phyloP scores from a whole-genome alignment of 441 rosid species.

The Melastoma candidum region DNA sequence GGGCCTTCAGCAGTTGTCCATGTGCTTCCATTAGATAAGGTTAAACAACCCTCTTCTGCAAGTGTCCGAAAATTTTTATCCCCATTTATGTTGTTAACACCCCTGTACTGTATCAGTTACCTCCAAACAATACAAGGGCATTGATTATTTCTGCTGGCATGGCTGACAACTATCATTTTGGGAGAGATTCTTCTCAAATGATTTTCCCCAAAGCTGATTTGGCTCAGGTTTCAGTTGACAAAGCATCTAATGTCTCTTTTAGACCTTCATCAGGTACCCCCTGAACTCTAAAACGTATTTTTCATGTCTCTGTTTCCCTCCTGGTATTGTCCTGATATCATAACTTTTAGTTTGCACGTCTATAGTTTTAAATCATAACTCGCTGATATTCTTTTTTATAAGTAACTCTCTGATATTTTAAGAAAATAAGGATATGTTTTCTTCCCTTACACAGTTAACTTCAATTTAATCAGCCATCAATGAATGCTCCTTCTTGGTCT shows the following conservation, averaged over 20 bases:
- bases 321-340: not conserved
- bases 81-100: slow-evolving; percentile 23
- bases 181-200: slow-evolving; percentile 35
- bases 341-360: not conserved
- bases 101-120: slow-evolving; percentile 32
- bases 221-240: slow-evolving; percentile 33
- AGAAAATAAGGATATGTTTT: slow-evolving; percentile 3
- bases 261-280: slow-evolving; percentile 16
- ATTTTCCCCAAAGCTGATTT: slow-evolving; percentile 37
- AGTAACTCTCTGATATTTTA: too few species aligned
- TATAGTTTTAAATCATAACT: too few species aligned
- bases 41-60: slow-evolving; percentile 30
- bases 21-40: slow-evolving; percentile 34
- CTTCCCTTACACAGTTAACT: slow-evolving; percentile 37
- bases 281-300: slow-evolving; percentile 28
- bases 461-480: slow-evolving; percentile 33
- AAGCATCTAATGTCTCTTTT: slow-evolving; percentile 36
- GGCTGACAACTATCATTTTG: slow-evolving; percentile 27
- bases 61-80: slow-evolving; percentile 24
- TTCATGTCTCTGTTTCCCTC: slow-evolving; percentile 5
- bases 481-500: slow-evolving; percentile 65
- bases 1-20: slow-evolving; percentile 24
- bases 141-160: slow-evolving; percentile 25
- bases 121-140: slow-evolving; percentile 30
- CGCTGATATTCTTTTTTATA: too few species aligned